Base-by-base conservation (phyloP, 257 asterid species). In the Scutellaria baicalensis region DNA sequence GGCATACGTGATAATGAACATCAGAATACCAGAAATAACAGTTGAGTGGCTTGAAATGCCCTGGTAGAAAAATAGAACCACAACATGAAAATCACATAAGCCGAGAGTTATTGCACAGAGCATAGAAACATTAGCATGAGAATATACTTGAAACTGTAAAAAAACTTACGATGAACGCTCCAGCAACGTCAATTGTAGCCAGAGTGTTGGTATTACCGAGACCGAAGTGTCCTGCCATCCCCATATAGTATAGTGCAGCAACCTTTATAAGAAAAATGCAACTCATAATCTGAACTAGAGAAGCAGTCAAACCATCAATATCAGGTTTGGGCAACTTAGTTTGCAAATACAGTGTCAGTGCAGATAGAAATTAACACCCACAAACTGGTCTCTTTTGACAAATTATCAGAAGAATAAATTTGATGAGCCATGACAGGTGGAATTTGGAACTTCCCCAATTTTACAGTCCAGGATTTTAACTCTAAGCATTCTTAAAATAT, bases 101-200 rank as follows among this genome's bases (percentile, higher is more conserved):
- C 14, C 21, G 77, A 47, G 55, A 63, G 57, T 78, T 48, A n/a
- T 45, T 27, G 17, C 54, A 35, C 20, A 36, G 33, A 49, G 55
- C 57, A 39, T 45, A 65, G 10, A n/a, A 6, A 43, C 12, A 69
- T 40, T 45, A 23, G 51, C 45, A 74, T 14, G 54, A 39, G 72
- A 74, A 61, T 39, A 63, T 10, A 42, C 54, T 61, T 20, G 67
- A 23, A 21, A 38, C 6, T 20, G 11, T 48, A 21, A 70, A 51
- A 63, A 71, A 39, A 44, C 65, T 10, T 84, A 92, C 98, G 14
- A 82, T 86, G 84, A 86, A 92, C 66, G 98, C 97, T 62, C 98
- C 97, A 18, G 98, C 98, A 48, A 92, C 97, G 72, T 90, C 96
- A 68, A 92, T 90, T 62, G 98, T 86, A 73, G 98, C 98, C 9